phyloP scores from a whole-genome alignment of 1,284 basidiomycete species.

The Meira nashicola region DNA sequence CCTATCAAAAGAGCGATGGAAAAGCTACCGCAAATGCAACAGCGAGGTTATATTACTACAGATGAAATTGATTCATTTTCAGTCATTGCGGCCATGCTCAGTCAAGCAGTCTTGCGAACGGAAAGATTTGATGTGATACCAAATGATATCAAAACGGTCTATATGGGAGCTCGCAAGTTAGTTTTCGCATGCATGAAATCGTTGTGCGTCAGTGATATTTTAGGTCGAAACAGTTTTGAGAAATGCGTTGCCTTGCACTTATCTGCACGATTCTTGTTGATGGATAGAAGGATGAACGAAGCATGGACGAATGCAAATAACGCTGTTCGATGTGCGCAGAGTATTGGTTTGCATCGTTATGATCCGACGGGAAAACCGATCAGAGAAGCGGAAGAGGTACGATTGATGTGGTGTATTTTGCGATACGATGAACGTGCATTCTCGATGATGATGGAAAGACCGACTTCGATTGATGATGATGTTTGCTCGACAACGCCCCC shows the following conservation, averaged over 20 bases:
- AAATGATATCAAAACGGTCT: slow-evolving; percentile 4
- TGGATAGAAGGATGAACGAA: slow-evolving; percentile 39
- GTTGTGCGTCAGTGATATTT: slow-evolving; percentile 18
- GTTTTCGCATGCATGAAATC: slow-evolving; percentile 16
- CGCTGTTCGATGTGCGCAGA: slow-evolving; percentile 31
- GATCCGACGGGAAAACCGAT: slow-evolving; percentile 34
- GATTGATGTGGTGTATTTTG: slow-evolving; percentile 40
- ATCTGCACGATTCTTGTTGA: slow-evolving; percentile 37
- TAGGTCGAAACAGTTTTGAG: slow-evolving; percentile 28
- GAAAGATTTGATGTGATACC: slow-evolving; percentile 13
- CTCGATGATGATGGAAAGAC: slow-evolving; percentile 36
- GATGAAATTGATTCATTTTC: slow-evolving; percentile 41
- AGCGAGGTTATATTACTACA: slow-evolving; percentile 25
- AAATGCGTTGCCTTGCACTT: slow-evolving; percentile 34
- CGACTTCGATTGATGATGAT: slow-evolving; percentile 38
- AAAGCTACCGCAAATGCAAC: background rate
- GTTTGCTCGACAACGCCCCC: slow-evolving; percentile 35
- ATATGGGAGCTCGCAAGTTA: slow-evolving; percentile 12
- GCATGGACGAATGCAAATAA: slow-evolving; percentile 33
- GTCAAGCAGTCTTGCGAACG: slow-evolving; percentile 23
- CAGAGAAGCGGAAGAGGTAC: slow-evolving; percentile 28
- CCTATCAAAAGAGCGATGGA: background rate
- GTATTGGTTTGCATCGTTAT: slow-evolving; percentile 48
- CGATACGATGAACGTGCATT: slow-evolving; percentile 33
- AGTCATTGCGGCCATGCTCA: slow-evolving; percentile 30